A percentile compares a stretch with the other conserved stretches of the same genome.
Conservation (phyloP, 148 eudicot genomes). For the Rhododendron mucronatum region DNA sequence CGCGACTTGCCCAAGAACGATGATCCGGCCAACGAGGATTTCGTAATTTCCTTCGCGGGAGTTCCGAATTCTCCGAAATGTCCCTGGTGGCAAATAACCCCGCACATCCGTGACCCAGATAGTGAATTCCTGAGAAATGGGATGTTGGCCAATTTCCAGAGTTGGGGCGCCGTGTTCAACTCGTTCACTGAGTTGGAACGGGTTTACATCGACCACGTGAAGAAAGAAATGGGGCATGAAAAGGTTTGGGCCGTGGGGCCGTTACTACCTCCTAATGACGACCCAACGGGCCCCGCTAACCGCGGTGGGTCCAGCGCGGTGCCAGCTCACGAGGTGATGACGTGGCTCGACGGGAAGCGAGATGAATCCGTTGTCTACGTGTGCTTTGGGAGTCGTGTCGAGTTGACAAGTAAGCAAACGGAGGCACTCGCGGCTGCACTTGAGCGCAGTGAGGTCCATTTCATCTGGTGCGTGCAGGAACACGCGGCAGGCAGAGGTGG, state of each 20-base stretch:
- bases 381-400: slow-evolving; percentile 62
- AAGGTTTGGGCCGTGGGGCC: slow-evolving; percentile 54
- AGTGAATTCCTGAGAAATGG: slow-evolving; percentile 28
- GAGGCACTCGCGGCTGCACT: slow-evolving; percentile 45
- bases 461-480: slow-evolving; percentile 40
- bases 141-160: slow-evolving; percentile 30
- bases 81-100: slow-evolving; percentile 23
- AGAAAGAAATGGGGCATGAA: slow-evolving; percentile 19
- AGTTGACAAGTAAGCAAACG: slow-evolving; percentile 35
- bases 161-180: slow-evolving; percentile 52
- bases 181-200: slow-evolving; percentile 48
- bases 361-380: slow-evolving; percentile 54
- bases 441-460: slow-evolving; percentile 39
- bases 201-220: slow-evolving; percentile 26
- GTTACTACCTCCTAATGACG: background rate
- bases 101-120: slow-evolving; percentile 31
- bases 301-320: slow-evolving; percentile 2
- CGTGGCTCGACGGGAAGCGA: slow-evolving; percentile 54
- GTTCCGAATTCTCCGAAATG: slow-evolving; percentile 21
- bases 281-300: background rate
- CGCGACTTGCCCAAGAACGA: slow-evolving; percentile 9
- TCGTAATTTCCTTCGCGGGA: background rate
- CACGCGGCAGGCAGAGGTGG: slow-evolving; percentile 12
- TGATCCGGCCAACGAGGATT: background rate
- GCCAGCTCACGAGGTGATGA: slow-evolving; percentile 19